Evolutionary conservation across 306 rosid species (phyloP), one percentile per base, ranked within the genome.

Genomic region (Dryas octopetala): DNA sequence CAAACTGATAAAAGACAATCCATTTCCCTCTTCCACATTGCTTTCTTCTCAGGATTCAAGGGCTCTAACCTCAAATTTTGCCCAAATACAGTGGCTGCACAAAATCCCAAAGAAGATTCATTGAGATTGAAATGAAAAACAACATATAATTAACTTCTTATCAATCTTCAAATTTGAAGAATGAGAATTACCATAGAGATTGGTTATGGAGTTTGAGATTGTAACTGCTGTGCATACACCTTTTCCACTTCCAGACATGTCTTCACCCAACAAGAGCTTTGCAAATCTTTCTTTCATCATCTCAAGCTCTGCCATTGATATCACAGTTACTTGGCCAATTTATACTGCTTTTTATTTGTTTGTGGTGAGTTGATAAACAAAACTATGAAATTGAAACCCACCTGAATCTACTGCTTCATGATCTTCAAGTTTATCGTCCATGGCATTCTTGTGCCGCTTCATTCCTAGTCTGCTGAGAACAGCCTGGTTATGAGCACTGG

Each of bases 191-290:
- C 99, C 99, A 28, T 96, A 96, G 68, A 96, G 99, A 66, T 96
- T 96, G 81, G 99, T 96, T 28, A 96, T 84, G 67, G 99, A 62
- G 75, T 96, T 96, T 63, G 99, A 96, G 79, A 92, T 85, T 11
- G 99, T 96, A 74, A 96, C 90, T 3, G 99, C 96, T n/a, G 99
- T 90, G 71, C 90, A 85, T 46, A 96, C 99, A 6, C 99, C 99
- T 80, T 92, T 96, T 13, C 99, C 99, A 70, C 98, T 85, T 49
- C 99, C 98, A 2, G 98, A 96, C 99, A 96, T 92, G 83, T 96
- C 99, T 82, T 96, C 99, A 59, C 99, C 98, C 1, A 96, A 64
- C 67, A 96, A 86, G 71, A 96, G 97, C 75, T 96, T 96, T 6
- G 99, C 83, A 70, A 96, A 90, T 86, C 89, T 90, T 81, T 92